A percentile compares a stretch with the other conserved stretches of the same genome.
These are phyloP conservation scores for Pleurotus eryngii DNA, from an alignment of 768 basidiomycete species.

Conservation along the genomic window DNA sequence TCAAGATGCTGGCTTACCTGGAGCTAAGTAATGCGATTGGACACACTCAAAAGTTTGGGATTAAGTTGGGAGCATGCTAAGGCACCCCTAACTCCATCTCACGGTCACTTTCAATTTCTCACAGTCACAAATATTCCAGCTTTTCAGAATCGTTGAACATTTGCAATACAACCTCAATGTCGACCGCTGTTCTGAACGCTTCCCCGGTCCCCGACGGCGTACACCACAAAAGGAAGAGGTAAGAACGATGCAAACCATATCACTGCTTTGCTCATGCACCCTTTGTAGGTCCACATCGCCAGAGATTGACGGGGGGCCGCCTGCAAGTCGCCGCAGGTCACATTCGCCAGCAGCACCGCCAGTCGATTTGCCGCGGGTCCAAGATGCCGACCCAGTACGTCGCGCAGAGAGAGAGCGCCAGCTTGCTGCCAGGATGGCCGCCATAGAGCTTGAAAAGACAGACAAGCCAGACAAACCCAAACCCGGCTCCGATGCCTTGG, in stretches of 20 bases:
- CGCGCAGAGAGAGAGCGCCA: conserved; percentile 77
- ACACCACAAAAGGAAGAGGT: conserved; percentile 52
- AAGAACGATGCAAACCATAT: conserved; percentile 1
- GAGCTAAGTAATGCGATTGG: too few relatives aligned
- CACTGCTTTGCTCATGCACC: not conserved
- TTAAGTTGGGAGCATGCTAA: too few relatives aligned
- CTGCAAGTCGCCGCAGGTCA: conserved; percentile 42
- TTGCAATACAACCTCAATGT: conserved; percentile 29
- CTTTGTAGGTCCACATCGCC: conserved; percentile 46
- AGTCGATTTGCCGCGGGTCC: conserved; percentile 37
- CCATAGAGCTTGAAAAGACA: conserved; percentile 61
- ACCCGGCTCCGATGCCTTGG: conserved; percentile 62
- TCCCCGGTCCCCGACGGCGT: conserved; percentile 20
- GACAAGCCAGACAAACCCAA: conserved; percentile 49
- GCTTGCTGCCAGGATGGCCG: conserved; percentile 66
- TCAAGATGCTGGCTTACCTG: too few relatives aligned
- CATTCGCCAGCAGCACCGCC: conserved; percentile 32
- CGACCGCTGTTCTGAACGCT: conserved; percentile 34
- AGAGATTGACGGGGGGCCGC: conserved; percentile 40
- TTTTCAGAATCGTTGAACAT: too few relatives aligned
- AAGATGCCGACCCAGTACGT: conserved; percentile 75
- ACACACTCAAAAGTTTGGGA: too few relatives aligned
- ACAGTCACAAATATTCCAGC: too few relatives aligned
- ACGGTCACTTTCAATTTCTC: too few relatives aligned
- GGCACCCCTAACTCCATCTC: too few relatives aligned